Percentiles rank a stretch among this genome's conserved stretches.
These are phyloP conservation scores for Xanthoceras sorbifolium DNA, from an alignment of 345 rosid species.

Conservation along the genomic window DNA sequence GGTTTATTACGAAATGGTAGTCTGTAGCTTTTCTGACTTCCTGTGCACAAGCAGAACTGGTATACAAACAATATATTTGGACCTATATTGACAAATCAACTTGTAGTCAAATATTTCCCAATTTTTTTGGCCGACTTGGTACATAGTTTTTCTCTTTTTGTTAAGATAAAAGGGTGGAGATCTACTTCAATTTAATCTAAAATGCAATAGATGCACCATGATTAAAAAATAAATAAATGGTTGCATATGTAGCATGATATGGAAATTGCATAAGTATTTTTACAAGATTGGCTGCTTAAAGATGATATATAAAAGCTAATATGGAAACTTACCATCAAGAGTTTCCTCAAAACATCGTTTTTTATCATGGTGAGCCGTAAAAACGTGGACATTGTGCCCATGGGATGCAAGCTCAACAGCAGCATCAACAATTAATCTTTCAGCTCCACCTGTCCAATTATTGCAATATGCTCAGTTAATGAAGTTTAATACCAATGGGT, in stretches of 20 bases:
- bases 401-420: constrained; percentile 79
- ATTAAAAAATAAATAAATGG: too few species aligned
- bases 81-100: neutral
- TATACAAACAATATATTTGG: neutral
- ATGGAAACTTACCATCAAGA: constrained; percentile 48
- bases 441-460: constrained; percentile 75
- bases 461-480: neutral
- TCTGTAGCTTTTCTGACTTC: neutral
- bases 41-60: neutral
- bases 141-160: neutral
- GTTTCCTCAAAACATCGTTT: constrained; percentile 93
- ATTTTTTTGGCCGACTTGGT: neutral
- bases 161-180: neutral
- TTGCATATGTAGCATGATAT: too few species aligned
- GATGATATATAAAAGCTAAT: neutral
- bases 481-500: neutral
- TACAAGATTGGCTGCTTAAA: too few species aligned
- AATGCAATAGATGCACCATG: too few species aligned
- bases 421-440: constrained; percentile 91
- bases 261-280: neutral
- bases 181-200: neutral
- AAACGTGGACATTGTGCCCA: constrained; percentile 83
- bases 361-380: constrained; percentile 87
- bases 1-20: neutral
- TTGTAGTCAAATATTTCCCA: neutral